phyloP scores from a whole-genome alignment of 805 yeast species.

The Wickerhamiella azymoides region DNA sequence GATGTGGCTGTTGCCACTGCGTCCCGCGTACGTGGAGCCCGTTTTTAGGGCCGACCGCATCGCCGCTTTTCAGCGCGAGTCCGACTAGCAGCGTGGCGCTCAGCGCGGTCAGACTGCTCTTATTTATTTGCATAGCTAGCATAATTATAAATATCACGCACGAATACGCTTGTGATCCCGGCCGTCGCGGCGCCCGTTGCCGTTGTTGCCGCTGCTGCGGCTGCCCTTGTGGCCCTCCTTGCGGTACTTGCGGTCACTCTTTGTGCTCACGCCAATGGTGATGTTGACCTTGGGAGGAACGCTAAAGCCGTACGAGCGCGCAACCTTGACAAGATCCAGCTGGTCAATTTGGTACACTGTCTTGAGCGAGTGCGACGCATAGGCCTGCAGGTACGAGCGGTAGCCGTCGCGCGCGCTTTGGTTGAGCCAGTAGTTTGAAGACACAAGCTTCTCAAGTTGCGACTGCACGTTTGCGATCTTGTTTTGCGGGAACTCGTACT shows the following conservation, averaged over 20 bases:
- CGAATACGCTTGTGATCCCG: slow-evolving; percentile 5
- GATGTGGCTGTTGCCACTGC: slow-evolving; percentile 22
- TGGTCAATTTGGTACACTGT: slow-evolving; percentile 94
- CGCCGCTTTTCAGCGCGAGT: neutral
- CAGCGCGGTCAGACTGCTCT: too few species aligned
- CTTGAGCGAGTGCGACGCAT: slow-evolving; percentile 90
- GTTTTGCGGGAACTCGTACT: slow-evolving; percentile 86
- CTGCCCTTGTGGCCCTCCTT: slow-evolving; percentile 5
- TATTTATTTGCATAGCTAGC: neutral
- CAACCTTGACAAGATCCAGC: slow-evolving; percentile 86
- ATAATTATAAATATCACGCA: neutral
- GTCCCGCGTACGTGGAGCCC: slow-evolving; percentile 10
- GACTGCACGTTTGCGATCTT: slow-evolving; percentile 94
- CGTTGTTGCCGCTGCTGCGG: neutral
- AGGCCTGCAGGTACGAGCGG: slow-evolving; percentile 91
- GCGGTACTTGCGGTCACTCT: slow-evolving; percentile 13
- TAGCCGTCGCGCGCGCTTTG: slow-evolving; percentile 95
- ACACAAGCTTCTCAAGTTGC: slow-evolving; percentile 79
- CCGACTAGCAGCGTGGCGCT: too few species aligned
- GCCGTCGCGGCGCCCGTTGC: slow-evolving; percentile 2
- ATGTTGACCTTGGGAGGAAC: slow-evolving; percentile 96
- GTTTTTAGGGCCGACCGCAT: slow-evolving; percentile 9
- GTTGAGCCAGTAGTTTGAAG: slow-evolving; percentile 85
- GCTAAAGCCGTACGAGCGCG: slow-evolving; percentile 80
- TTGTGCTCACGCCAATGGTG: slow-evolving; percentile 83